These are phyloP conservation scores for Tetrastigma voinierianum DNA, from an alignment of 164 flowering plant species.

Conservation along the genomic window DNA sequence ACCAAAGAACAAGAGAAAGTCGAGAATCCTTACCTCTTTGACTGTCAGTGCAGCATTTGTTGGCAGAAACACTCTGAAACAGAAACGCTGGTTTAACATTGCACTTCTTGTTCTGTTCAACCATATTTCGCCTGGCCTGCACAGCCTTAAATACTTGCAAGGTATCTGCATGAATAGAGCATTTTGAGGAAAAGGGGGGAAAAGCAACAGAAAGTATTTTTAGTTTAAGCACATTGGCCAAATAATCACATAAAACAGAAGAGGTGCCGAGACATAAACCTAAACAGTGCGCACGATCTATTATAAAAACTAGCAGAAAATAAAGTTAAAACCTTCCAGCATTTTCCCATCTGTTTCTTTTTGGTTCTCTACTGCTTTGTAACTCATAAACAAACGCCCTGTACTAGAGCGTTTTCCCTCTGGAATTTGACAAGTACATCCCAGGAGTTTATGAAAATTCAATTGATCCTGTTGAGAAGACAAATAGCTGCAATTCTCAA, in stretches of 20 bases:
- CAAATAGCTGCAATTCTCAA: not conserved
- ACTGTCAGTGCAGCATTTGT: constrained; percentile 13
- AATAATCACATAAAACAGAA: not conserved
- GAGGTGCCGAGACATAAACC: too few species aligned
- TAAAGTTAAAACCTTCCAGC: constrained; percentile 43
- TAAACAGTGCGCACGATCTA: not conserved
- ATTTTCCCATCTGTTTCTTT: constrained; percentile 19
- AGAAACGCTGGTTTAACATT: constrained; percentile 19
- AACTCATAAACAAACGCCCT: constrained; percentile 13
- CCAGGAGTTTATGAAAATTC: constrained; percentile 69
- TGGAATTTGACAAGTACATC: constrained; percentile 46
- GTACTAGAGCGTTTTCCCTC: constrained; percentile 35
- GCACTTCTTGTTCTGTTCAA: constrained; percentile 34
- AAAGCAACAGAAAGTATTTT: not conserved
- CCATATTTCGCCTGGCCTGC: constrained; percentile 74
- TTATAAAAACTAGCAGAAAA: not conserved
- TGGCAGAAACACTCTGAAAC: constrained; percentile 9
- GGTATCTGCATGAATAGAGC: constrained; percentile 35
- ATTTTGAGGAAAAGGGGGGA: not conserved
- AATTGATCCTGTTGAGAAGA: constrained; percentile 45
- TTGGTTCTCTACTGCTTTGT: constrained; percentile 15
- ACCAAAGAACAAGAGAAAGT: constrained; percentile 5
- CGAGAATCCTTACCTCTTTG: constrained; percentile 31
- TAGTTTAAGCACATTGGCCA: not conserved
- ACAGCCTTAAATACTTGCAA: constrained; percentile 55